Evolutionary conservation across 176 grass and related monocot species (phyloP).

Genomic region (Lolium rigidum): DNA sequence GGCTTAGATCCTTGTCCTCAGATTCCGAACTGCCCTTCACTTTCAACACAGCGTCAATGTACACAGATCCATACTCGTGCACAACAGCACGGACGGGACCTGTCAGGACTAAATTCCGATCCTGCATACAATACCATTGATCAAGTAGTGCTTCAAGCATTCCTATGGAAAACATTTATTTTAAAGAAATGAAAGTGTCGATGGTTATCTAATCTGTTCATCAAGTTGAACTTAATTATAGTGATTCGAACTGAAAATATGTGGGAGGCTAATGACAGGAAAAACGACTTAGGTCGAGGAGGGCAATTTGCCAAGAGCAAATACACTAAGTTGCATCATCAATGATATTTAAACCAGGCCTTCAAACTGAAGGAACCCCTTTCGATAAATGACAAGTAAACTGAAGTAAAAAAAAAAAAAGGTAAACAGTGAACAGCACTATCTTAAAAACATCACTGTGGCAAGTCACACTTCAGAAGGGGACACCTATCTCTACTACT

Average conservation of each 20-base stretch:
- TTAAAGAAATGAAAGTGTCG: neutral
- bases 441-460: neutral
- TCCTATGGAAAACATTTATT: neutral
- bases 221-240: neutral
- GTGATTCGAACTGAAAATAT: neutral
- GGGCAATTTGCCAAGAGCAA: neutral
- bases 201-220: neutral
- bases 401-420: neutral
- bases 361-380: neutral
- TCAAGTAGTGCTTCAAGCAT: neutral
- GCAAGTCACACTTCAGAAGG: neutral
- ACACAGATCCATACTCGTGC: neutral
- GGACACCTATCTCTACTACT: too few relatives aligned
- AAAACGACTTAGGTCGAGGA: neutral
- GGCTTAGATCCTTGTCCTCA: conserved; percentile 30
- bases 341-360: neutral
- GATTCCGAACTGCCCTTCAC: neutral
- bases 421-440: neutral
- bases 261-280: neutral
- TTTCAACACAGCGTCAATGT: conserved; percentile 13
- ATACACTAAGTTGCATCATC: neutral
- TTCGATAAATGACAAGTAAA: neutral
- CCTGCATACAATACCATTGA: conserved; percentile 4
- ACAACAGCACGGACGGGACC: conserved; percentile 17
- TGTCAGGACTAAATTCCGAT: neutral